Evolutionary conservation across 129 eudicot species (phyloP).

Genomic region (Tanacetum coccineum): DNA sequence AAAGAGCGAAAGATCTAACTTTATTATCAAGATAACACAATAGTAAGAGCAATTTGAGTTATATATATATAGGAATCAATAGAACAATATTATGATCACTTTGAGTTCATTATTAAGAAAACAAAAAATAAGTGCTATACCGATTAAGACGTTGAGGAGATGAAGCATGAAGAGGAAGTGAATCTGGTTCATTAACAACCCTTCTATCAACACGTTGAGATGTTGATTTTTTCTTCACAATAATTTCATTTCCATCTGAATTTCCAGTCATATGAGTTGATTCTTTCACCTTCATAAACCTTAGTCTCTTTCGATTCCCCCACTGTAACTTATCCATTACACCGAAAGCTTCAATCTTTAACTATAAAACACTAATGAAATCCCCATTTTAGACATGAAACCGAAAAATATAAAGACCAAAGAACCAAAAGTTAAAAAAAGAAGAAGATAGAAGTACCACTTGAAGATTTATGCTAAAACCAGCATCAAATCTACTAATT

Average conservation of each 20-base stretch:
- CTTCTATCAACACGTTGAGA: conserved; percentile 55
- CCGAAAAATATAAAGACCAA: conserved; percentile 9
- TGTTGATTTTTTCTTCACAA: conserved; percentile 63
- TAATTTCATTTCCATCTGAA: conserved; percentile 41
- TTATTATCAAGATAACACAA: conserved; percentile 18
- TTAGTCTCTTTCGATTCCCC: conserved; percentile 81
- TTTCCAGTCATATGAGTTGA: conserved; percentile 41
- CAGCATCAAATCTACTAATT: conserved; percentile 19
- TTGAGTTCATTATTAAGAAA: neutral
- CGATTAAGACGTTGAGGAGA: conserved; percentile 68
- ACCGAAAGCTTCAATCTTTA: conserved; percentile 23
- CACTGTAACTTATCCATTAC: conserved; percentile 73
- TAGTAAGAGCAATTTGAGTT: conserved; percentile 1
- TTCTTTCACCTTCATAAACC: conserved; percentile 69
- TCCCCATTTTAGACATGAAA: conserved; percentile 5
- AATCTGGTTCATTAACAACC: conserved; percentile 36
- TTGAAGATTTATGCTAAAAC: conserved; percentile 25
- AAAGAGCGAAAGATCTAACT: conserved; percentile 18
- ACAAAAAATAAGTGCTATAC: conserved; percentile 15
- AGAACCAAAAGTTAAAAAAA: neutral
- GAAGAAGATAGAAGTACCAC: conserved; percentile 13
- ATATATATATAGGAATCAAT: neutral
- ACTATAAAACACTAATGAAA: conserved; percentile 11
- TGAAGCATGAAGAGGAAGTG: conserved; percentile 42
- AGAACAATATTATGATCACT: neutral